A percentile compares a stretch with the other conserved stretches of the same genome.
Evolutionary conservation across 2,329 filamentous ascomycete genomes (phyloP).

Genomic region (Neofusicoccum parvum): DNA sequence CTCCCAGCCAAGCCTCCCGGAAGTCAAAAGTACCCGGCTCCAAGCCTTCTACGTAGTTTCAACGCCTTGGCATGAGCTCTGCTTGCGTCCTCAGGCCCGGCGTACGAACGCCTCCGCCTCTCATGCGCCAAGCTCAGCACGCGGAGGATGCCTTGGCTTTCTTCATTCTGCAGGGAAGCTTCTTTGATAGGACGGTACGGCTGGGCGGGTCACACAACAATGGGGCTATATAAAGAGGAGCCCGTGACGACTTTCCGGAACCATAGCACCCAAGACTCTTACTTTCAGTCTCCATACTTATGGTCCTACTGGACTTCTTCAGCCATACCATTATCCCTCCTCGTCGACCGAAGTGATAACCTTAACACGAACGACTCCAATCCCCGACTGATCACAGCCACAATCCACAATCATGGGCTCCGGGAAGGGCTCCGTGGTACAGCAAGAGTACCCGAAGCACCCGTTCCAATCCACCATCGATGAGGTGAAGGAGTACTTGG

Average conservation of each 20-base stretch:
- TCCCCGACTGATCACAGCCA: background rate
- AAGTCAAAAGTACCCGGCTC: slow-evolving; percentile 1
- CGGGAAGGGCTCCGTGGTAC: slow-evolving; percentile 21
- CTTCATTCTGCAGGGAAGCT: slow-evolving; percentile 16
- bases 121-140: slow-evolving; percentile 6
- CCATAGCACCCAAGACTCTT: background rate
- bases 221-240: slow-evolving; percentile 6
- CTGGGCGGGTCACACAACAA: background rate
- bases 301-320: slow-evolving; percentile 14
- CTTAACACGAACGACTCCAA: background rate
- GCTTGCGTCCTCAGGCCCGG: background rate
- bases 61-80: background rate
- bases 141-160: slow-evolving; percentile 17
- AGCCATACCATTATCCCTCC: slow-evolving; percentile 7
- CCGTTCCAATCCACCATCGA: slow-evolving; percentile 26
- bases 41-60: slow-evolving; percentile 5
- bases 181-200: slow-evolving; percentile 5
- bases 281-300: background rate
- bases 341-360: slow-evolving; percentile 4
- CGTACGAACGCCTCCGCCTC: background rate
- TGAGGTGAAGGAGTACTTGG: slow-evolving; percentile 22
- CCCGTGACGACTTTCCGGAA: slow-evolving; percentile 3
- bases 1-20: slow-evolving; percentile 5
- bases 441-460: slow-evolving; percentile 26
- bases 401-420: slow-evolving; percentile 23